Evolutionary conservation across 2,329 filamentous ascomycete genomes (phyloP).

Genomic region (Chaetomiaceae sp.): DNA sequence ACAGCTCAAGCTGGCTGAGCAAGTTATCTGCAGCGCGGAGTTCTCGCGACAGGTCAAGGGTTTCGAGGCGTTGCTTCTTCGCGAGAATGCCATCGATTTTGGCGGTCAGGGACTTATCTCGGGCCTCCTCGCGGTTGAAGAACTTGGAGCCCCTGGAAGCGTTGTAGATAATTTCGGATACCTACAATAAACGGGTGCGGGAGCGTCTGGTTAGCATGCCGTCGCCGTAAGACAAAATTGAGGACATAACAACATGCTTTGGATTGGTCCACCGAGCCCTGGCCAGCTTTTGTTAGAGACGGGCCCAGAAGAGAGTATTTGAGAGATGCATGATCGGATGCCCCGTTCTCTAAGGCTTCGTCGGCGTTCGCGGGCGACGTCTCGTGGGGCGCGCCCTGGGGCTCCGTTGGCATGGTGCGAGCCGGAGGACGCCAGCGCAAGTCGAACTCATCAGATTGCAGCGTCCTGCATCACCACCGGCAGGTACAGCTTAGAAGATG

Average conservation of each 20-base stretch:
- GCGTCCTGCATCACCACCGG: neutral
- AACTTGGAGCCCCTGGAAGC: conserved; percentile 94
- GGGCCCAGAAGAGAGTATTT: conserved; percentile 89
- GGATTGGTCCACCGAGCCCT: conserved; percentile 85
- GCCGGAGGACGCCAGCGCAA: neutral
- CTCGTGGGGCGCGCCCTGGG: neutral
- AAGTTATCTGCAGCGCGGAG: conserved; percentile 72
- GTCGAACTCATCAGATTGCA: conserved; percentile 4
- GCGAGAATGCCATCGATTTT: conserved; percentile 77
- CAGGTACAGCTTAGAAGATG: neutral
- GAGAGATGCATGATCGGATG: conserved; percentile 53
- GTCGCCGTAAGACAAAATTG: neutral
- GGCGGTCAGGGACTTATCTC: conserved; percentile 73
- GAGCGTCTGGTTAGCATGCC: neutral
- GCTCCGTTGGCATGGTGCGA: conserved; percentile 19
- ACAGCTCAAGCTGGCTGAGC: conserved; percentile 70
- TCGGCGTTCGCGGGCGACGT: neutral
- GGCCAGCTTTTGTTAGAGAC: conserved; percentile 87
- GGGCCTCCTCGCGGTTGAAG: conserved; percentile 83
- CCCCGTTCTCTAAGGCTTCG: neutral
- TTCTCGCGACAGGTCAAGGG: conserved; percentile 66
- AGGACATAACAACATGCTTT: conserved; percentile 47
- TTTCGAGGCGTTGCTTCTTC: conserved; percentile 70
- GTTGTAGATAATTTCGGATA: conserved; percentile 95
- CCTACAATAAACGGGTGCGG: conserved; percentile 38